These are phyloP conservation scores for Gynandropsis gynandra DNA, from an alignment of 345 rosid species.

Conservation along the genomic window DNA sequence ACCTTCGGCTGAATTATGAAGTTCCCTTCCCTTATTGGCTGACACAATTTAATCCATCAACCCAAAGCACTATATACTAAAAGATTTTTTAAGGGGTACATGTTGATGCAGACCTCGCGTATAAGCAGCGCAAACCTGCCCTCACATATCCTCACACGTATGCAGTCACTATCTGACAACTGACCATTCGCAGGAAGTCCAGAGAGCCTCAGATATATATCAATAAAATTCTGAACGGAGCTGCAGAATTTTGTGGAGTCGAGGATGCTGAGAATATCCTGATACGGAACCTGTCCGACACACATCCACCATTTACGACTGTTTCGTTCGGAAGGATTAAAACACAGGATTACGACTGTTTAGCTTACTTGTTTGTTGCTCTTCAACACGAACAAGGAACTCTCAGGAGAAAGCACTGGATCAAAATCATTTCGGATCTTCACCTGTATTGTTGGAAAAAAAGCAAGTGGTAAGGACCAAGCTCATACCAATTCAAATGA, in stretches of 20 bases:
- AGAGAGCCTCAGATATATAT: slow-evolving; percentile 81
- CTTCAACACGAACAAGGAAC: slow-evolving; percentile 94
- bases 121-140: slow-evolving; percentile 97
- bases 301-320: slow-evolving; percentile 15
- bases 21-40: slow-evolving; percentile 99
- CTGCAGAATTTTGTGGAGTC: slow-evolving; percentile 76
- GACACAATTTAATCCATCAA: background rate
- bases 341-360: background rate
- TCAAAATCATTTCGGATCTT: slow-evolving; percentile 99
- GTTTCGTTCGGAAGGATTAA: slow-evolving; percentile 2
- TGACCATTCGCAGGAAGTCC: slow-evolving; percentile 79
- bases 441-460: slow-evolving; percentile 43
- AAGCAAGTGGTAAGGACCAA: slow-evolving; percentile 8
- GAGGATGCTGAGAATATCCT: slow-evolving; percentile 82
- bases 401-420: slow-evolving; percentile 98
- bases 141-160: slow-evolving; percentile 95
- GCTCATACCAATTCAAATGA: slow-evolving; percentile 11
- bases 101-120: slow-evolving; percentile 65
- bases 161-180: slow-evolving; percentile 87
- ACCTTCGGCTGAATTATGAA: slow-evolving; percentile 99
- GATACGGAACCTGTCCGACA: slow-evolving; percentile 63
- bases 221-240: slow-evolving; percentile 89
- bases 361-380: slow-evolving; percentile 78
- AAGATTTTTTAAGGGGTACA: slow-evolving; percentile 11
- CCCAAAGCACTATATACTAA: slow-evolving; percentile 11